A percentile compares a stretch with the other conserved stretches of the same genome.
Conservation (phyloP, 768 basidiomycete species). For the Suillus fuscotomentosus region DNA sequence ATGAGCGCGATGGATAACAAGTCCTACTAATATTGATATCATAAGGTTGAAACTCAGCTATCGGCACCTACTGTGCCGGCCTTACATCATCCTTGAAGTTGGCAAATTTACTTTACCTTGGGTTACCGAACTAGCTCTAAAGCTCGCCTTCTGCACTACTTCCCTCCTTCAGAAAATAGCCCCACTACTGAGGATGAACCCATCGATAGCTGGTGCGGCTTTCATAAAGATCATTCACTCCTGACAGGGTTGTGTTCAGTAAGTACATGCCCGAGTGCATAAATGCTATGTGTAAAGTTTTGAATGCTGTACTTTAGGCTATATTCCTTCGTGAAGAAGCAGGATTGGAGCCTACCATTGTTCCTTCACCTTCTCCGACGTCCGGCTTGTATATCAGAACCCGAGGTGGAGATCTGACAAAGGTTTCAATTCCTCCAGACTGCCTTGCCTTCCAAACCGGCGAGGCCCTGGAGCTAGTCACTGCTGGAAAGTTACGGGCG, state of each 20-base stretch:
- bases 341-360: slow-evolving; percentile 39
- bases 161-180: slow-evolving; percentile 57
- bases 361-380: slow-evolving; percentile 67
- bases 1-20: too few species aligned
- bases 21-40: too few species aligned
- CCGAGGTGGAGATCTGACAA: slow-evolving; percentile 72
- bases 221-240: slow-evolving; percentile 89
- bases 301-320: slow-evolving; percentile 47
- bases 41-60: too few species aligned
- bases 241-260: slow-evolving; percentile 93
- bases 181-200: slow-evolving; percentile 52
- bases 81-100: too few species aligned
- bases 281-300: slow-evolving; percentile 1
- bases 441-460: slow-evolving; percentile 97
- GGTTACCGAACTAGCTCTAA: slow-evolving; percentile 37
- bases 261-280: slow-evolving; percentile 21
- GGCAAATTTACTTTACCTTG: too few species aligned
- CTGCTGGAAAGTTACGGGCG: slow-evolving; percentile 74
- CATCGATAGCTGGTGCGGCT: slow-evolving; percentile 91
- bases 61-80: too few species aligned
- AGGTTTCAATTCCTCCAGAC: slow-evolving; percentile 82
- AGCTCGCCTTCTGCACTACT: slow-evolving; percentile 95
- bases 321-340: slow-evolving; percentile 69
- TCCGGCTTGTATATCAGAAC: slow-evolving; percentile 93
- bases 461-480: slow-evolving; percentile 90